phyloP scores from a whole-genome alignment of 179 eudicot genomes.

The Gypsophila paniculata region DNA sequence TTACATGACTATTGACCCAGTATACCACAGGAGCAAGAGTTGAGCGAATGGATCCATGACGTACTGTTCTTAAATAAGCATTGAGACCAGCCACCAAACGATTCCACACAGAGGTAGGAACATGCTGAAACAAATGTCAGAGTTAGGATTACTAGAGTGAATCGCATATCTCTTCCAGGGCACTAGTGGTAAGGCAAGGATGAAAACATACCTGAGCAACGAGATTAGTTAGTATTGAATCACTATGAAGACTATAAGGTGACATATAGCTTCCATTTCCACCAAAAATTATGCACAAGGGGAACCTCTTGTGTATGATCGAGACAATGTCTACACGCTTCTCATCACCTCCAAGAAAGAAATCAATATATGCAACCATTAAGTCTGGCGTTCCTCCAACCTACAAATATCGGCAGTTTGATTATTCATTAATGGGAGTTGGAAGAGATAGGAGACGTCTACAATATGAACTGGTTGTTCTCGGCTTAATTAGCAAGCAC shows the following conservation, averaged over 20 bases:
- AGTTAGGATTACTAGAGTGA: not conserved
- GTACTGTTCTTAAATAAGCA: slow-evolving; percentile 75
- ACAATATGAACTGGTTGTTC: not conserved
- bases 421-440: not conserved
- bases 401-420: slow-evolving; percentile 33
- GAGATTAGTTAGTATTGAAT: slow-evolving; percentile 58
- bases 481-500: no score
- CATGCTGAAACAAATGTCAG: slow-evolving; percentile 48
- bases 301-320: slow-evolving; percentile 72
- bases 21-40: slow-evolving; percentile 53
- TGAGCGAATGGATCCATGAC: slow-evolving; percentile 59
- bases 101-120: slow-evolving; percentile 76
- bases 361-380: slow-evolving; percentile 75
- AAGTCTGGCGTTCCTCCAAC: slow-evolving; percentile 88
- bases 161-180: not conserved
- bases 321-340: slow-evolving; percentile 68
- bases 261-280: slow-evolving; percentile 94
- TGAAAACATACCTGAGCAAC: slow-evolving; percentile 59
- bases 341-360: slow-evolving; percentile 90
- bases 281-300: slow-evolving; percentile 83
- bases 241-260: slow-evolving; percentile 74
- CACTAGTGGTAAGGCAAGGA: not conserved
- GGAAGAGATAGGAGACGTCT: not conserved
- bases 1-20: slow-evolving; percentile 70
- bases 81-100: slow-evolving; percentile 78